Percentiles rank a stretch among this genome's conserved stretches.
These are phyloP conservation scores for Metschnikowia anglica DNA, from an alignment of 805 yeast species.

Conservation along the genomic window DNA sequence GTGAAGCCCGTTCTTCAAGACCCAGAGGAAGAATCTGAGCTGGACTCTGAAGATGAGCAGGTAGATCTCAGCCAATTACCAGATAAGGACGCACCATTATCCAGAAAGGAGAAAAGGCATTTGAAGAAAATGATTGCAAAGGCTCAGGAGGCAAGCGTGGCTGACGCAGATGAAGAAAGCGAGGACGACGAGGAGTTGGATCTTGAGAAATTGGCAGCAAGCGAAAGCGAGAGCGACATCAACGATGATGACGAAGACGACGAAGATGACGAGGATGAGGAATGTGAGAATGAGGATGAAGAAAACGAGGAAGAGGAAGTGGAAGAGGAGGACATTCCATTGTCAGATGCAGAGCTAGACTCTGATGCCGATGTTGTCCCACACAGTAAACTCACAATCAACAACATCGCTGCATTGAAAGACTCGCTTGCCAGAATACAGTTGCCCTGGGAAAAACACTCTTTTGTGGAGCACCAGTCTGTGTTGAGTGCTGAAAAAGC, in stretches of 20 bases:
- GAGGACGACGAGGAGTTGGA: conserved; percentile 48
- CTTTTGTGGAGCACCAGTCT: conserved; percentile 83
- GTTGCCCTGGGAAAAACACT: conserved; percentile 61
- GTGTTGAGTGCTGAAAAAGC: conserved; percentile 59
- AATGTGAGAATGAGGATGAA: conserved; percentile 43
- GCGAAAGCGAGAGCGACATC: conserved; percentile 35
- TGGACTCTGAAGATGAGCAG: conserved; percentile 30
- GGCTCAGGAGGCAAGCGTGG: conserved; percentile 32
- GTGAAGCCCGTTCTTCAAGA: conserved; percentile 17
- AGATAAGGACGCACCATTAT: conserved; percentile 33
- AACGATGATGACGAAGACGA: conserved; percentile 29
- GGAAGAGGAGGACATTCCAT: conserved; percentile 79
- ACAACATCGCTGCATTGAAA: conserved; percentile 80
- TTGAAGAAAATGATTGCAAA: conserved; percentile 49
- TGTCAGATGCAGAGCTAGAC: conserved; percentile 88
- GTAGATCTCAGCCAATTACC: conserved; percentile 42
- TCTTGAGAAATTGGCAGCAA: conserved; percentile 53
- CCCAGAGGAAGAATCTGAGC: conserved; percentile 12
- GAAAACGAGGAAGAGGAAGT: conserved; percentile 50
- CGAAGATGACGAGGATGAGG: conserved; percentile 30
- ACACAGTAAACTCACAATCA: conserved; percentile 81
- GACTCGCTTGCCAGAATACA: conserved; percentile 66
- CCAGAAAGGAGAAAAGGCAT: conserved; percentile 63
- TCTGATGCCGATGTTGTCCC: conserved; percentile 95
- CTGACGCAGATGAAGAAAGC: conserved; percentile 38